These are phyloP conservation scores for Russula dissimulans DNA, from an alignment of 768 basidiomycete genomes.

Conservation along the genomic window DNA sequence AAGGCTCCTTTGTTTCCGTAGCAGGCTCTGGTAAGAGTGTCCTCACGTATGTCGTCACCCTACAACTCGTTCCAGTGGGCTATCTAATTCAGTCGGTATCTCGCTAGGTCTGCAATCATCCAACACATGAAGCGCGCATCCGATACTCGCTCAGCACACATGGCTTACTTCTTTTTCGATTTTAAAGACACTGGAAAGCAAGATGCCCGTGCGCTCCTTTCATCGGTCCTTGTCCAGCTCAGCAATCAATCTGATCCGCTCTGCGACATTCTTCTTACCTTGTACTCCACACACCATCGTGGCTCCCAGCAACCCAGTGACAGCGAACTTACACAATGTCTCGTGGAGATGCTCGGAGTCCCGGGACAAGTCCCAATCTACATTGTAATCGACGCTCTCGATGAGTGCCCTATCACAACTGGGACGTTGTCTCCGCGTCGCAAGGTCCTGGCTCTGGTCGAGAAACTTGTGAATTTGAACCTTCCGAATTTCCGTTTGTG, in stretches of 20 bases:
- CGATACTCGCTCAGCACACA: background rate
- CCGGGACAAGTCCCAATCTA: background rate
- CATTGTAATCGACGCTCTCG: background rate
- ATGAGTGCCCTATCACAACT: background rate
- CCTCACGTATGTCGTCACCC: background rate
- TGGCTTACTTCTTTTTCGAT: background rate
- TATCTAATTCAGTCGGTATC: background rate
- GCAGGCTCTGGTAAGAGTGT: conserved; percentile 6
- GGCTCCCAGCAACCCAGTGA: background rate
- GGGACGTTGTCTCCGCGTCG: background rate
- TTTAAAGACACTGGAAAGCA: background rate
- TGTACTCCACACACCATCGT: background rate
- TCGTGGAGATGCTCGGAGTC: background rate
- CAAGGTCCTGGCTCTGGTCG: background rate
- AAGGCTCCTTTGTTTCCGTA: background rate
- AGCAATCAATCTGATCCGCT: background rate
- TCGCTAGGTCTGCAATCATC: background rate
- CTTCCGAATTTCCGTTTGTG: background rate
- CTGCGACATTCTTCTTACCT: background rate
- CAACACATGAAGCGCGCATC: background rate
- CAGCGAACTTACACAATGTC: background rate
- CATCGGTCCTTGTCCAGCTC: background rate
- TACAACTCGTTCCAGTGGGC: too few species aligned
- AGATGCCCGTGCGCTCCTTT: background rate
- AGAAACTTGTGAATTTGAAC: background rate